These are phyloP conservation scores for Penicillium atrosanguineum DNA, from an alignment of 495 filamentous ascomycete genomes.

Conservation along the genomic window DNA sequence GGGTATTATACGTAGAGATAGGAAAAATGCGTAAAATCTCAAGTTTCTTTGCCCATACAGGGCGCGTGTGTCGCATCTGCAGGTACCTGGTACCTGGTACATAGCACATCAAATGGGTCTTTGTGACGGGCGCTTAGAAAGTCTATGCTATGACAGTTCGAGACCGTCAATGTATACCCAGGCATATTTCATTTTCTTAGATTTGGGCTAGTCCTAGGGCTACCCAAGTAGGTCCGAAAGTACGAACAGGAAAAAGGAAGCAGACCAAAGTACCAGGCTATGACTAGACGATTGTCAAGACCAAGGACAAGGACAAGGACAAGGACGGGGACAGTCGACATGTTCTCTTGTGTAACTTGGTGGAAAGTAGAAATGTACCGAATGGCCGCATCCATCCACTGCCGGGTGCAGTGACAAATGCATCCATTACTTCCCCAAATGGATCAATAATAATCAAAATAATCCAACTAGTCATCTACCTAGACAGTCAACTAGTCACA, in stretches of 20 bases:
- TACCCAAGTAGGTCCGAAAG: no score
- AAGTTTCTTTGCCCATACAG: no score
- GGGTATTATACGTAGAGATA: no score
- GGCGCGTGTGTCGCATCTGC: not conserved
- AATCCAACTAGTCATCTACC: no score
- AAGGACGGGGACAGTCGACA: not conserved
- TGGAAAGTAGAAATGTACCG: not conserved
- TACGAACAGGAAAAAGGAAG: not conserved
- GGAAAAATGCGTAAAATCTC: no score
- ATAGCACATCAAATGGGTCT: not conserved
- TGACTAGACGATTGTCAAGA: not conserved
- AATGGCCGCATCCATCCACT: constrained; percentile 14
- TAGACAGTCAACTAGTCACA: not conserved
- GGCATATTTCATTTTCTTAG: not conserved
- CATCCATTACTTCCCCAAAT: not conserved
- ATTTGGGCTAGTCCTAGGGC: not conserved
- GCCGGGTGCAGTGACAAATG: not conserved
- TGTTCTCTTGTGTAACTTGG: not conserved
- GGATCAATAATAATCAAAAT: not conserved
- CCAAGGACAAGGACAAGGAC: not conserved
- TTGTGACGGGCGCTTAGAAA: not conserved
- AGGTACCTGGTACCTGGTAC: not conserved
- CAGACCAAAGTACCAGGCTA: not conserved
- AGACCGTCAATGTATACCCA: not conserved
- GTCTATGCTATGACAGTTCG: not conserved